phyloP scores from a whole-genome alignment of 176 grass and related monocot species.

The Tuctoria greenei region DNA sequence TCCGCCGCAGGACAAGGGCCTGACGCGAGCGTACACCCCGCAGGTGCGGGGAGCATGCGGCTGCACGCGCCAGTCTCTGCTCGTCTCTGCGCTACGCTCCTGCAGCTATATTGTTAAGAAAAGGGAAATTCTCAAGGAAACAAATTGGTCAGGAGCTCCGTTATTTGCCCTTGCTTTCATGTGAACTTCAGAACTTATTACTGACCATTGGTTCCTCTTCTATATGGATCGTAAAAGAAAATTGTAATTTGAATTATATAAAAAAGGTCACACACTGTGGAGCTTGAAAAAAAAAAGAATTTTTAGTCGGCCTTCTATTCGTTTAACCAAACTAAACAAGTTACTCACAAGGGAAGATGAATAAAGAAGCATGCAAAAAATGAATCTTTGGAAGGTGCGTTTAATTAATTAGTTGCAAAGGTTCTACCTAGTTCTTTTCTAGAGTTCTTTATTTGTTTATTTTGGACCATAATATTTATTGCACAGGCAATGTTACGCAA shows the following conservation, averaged over 20 bases:
- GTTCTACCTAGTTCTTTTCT: background rate
- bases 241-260: no score
- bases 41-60: conserved; percentile 11
- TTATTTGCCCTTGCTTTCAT: background rate
- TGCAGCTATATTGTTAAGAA: background rate
- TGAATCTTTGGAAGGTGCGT: background rate
- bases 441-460: background rate
- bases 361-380: background rate
- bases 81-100: background rate
- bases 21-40: background rate
- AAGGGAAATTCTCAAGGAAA: background rate
- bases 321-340: background rate
- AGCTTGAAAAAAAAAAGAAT: no score
- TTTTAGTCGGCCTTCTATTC: no score
- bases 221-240: no score
- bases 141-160: background rate
- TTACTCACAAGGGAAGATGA: background rate
- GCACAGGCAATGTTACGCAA: background rate
- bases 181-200: no score
- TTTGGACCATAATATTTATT: background rate
- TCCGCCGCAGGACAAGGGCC: background rate
- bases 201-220: background rate
- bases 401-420: background rate
- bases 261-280: no score
- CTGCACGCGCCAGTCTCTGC: background rate